These are phyloP conservation scores for Capsicum rhomboideum DNA, from an alignment of 257 asterid genomes.

Conservation along the genomic window DNA sequence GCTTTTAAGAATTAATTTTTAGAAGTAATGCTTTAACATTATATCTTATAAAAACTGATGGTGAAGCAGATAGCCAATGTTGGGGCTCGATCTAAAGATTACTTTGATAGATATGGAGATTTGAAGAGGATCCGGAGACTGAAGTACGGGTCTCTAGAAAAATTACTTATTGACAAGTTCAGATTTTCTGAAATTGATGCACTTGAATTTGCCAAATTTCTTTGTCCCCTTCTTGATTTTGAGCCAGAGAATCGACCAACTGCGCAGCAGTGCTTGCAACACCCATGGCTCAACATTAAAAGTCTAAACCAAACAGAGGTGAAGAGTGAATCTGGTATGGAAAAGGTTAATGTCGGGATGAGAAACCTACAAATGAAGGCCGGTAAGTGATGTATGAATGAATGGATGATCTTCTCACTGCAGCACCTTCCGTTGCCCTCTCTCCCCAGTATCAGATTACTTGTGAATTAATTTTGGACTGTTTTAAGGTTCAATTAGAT, in stretches of 20 bases:
- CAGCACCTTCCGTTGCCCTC: background rate
- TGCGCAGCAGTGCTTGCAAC: constrained; percentile 77
- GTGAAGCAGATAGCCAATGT: constrained; percentile 62
- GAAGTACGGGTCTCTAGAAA: constrained; percentile 60
- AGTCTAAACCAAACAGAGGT: constrained; percentile 27
- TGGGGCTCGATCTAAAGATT: constrained; percentile 82
- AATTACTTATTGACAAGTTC: constrained; percentile 64
- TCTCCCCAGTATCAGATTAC: constrained; percentile 28
- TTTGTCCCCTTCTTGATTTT: constrained; percentile 70
- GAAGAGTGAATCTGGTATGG: constrained; percentile 38
- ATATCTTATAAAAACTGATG: background rate
- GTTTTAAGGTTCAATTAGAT: background rate
- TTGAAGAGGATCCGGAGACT: constrained; percentile 91
- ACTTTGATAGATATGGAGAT: constrained; percentile 91
- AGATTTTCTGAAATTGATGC: constrained; percentile 57
- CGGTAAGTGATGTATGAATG: constrained; percentile 36
- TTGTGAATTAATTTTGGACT: constrained; percentile 18
- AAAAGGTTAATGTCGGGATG: constrained; percentile 46
- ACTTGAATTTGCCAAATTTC: constrained; percentile 60
- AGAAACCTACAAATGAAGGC: constrained; percentile 47
- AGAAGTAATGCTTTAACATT: background rate
- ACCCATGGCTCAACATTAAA: constrained; percentile 63
- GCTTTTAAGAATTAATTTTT: background rate
- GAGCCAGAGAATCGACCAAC: constrained; percentile 94
- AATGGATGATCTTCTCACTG: constrained; percentile 2